Percentiles rank a stretch among this genome's conserved stretches.
These are phyloP conservation scores for Verruconis gallopava DNA, from an alignment of 2,329 filamentous ascomycete genomes.

Conservation along the genomic window DNA sequence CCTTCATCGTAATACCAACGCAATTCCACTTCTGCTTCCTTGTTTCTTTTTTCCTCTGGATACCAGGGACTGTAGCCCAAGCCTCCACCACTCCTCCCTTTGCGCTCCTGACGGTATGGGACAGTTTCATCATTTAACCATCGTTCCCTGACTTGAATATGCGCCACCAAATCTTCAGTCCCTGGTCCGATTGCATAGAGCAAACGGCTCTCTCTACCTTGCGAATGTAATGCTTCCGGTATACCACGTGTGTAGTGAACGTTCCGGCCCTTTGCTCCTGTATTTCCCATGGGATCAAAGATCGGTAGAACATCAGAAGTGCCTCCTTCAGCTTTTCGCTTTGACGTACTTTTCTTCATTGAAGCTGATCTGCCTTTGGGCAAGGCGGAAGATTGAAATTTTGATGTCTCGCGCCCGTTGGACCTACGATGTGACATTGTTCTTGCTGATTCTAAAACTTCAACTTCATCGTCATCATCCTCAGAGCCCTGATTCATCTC, in stretches of 20 bases:
- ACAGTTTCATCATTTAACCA: slow-evolving; percentile 41
- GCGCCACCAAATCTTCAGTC: slow-evolving; percentile 9
- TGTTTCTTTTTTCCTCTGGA: slow-evolving; percentile 26
- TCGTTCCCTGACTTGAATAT: slow-evolving; percentile 33
- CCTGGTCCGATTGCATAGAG: slow-evolving; percentile 7
- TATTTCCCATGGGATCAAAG: not conserved
- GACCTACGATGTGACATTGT: too few species aligned
- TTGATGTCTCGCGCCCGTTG: too few species aligned
- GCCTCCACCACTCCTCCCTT: slow-evolving; percentile 21
- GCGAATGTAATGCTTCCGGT: slow-evolving; percentile 1
- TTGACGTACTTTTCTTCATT: not conserved
- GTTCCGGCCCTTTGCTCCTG: not conserved
- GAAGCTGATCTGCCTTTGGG: not conserved
- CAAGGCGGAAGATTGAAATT: too few species aligned
- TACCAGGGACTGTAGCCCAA: slow-evolving; percentile 32
- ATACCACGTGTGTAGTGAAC: slow-evolving; percentile 4
- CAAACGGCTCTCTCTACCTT: slow-evolving; percentile 2
- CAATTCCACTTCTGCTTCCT: slow-evolving; percentile 35
- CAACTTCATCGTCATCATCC: not conserved
- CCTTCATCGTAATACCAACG: slow-evolving; percentile 39
- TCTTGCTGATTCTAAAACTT: not conserved
- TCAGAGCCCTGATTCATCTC: too few species aligned
- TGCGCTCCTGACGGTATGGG: slow-evolving; percentile 30
- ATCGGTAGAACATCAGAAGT: not conserved
- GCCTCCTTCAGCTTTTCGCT: not conserved